Base-by-base conservation (phyloP, 164 flowering plant genomes). In the Taxillus chinensis region DNA sequence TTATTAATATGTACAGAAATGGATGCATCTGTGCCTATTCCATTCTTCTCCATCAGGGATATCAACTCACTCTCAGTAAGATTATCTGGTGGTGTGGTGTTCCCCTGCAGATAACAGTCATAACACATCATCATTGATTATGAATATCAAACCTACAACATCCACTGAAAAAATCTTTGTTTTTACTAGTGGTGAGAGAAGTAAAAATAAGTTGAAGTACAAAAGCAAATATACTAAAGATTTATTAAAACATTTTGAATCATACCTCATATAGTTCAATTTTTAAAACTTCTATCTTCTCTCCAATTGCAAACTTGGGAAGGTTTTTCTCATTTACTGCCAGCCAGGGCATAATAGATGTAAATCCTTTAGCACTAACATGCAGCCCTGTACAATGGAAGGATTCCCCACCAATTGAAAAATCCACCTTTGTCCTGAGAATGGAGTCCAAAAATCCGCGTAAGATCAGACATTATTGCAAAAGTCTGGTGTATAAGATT, bases 21-120 rank as follows among this genome's bases (percentile, higher is more conserved):
- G 61, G 98, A 92, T 74, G 98, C 96, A 85, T 92, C 98, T 60
- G 98, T 92, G 57, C 98, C 98, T 62, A 92, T 90, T 67, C 93
- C 95, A 80, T 90, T 68, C 77, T 90, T 92, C 70, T 92, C 98
- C 98, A 92, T 92, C 9, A 92, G 78, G 40, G 98, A 87, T 64
- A 92, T 92, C 64, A 92, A 79, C 66, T 92, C 98, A 80, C 98
- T 92, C 71, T 92, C 98, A 72, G 79, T 90, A 60, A 92, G 93
- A 73, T 83, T 87, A 71, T 90, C 96, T 54, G 98, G 98, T 71
- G 98, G 86, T 1, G 69, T 61, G 12, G 98, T 92, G 42, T 62
- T 76, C 5, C 96, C 98, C 98, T 92, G 66, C 39, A 48, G 51
- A 48, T 48, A 14, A 14, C 12, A 48, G 13, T 6, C 7, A 43